Evolutionary conservation across 116 monocot species (phyloP), one percentile per base, ranked within the genome.

Genomic region (Dioscorea cayenensis): DNA sequence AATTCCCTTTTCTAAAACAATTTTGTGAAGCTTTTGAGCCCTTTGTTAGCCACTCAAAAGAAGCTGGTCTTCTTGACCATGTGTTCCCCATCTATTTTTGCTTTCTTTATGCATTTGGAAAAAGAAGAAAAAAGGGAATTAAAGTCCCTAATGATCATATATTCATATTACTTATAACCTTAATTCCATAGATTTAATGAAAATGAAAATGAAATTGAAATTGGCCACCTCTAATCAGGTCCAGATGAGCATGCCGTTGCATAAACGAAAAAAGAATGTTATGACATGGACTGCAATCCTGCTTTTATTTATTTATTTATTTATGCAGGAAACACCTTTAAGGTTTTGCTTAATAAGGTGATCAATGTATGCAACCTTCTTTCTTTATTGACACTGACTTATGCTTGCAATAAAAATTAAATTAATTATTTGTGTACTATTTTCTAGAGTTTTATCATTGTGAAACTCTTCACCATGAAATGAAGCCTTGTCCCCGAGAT

Each of bases 181-280:
- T 16, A 18, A 55, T 5, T 16, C n/a, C 17, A 16, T 14, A 16
- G 55, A n/a, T 32, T 32, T 32, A 32, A 55, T 55, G 55, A 55
- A 55, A 55, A 55, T 55, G 55, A 55, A 55, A 55, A 55, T 55
- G 55, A 55, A 19, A 55, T 43, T 55, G 55, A 55, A 55, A 55
- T 43, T 43, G 43, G 7, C 14, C 55, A 55, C 55, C 55, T 55
- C 17, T 18, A 55, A 55, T 55, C n/a, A 55, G 55, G 55, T 55
- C 14, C 17, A 3, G 55, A 32, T 32, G 32, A 55, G 55, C 55
- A 55, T 55, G 55, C 55, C 55, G 19, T 55, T 5, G 55, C 55
- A 55, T 0, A 8, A 43, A 43, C 5, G 11, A 43, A 43, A 43
- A 43, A 10, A 43, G 6, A 55, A 55, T 55, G 14, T 51, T 55